phyloP scores from a whole-genome alignment of 257 asterid genomes.

The Nicotiana undulata region DNA sequence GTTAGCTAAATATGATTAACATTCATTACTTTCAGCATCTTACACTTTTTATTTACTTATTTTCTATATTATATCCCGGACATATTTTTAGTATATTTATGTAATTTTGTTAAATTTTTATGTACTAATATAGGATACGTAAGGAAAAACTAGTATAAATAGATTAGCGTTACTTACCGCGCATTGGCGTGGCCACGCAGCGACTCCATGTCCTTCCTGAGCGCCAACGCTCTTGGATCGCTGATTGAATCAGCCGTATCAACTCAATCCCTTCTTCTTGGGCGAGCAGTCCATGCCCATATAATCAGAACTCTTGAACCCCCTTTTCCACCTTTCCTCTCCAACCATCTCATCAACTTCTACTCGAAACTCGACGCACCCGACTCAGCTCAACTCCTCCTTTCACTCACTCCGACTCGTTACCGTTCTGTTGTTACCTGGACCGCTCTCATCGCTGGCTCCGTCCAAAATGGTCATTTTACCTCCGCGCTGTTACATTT shows the following conservation, averaged over 20 bases:
- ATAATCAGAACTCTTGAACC: slow-evolving; percentile 30
- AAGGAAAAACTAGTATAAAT: too few species aligned
- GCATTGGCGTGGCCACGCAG: neutral
- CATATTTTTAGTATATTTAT: too few species aligned
- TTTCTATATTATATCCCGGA: too few species aligned
- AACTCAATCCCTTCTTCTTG: slow-evolving; percentile 41
- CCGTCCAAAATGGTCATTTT: slow-evolving; percentile 69
- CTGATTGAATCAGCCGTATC: slow-evolving; percentile 60
- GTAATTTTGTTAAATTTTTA: too few species aligned
- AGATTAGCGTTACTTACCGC: too few species aligned
- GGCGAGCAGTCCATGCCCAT: slow-evolving; percentile 63
- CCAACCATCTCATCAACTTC: slow-evolving; percentile 77
- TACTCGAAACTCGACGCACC: slow-evolving; percentile 77
- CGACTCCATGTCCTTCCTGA: slow-evolving; percentile 33
- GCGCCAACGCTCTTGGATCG: slow-evolving; percentile 45
- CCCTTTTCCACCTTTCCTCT: slow-evolving; percentile 48
- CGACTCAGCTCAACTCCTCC: slow-evolving; percentile 45
- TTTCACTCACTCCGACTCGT: slow-evolving; percentile 36
- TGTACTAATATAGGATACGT: too few species aligned
- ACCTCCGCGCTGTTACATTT: slow-evolving; percentile 41
- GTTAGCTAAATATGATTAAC: too few species aligned
- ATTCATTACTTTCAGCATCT: too few species aligned
- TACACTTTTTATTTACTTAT: too few species aligned
- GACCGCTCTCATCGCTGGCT: slow-evolving; percentile 78
- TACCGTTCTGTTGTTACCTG: slow-evolving; percentile 88